Base-by-base conservation (phyloP, 805 yeast genomes). In the Starmera amethionina region DNA sequence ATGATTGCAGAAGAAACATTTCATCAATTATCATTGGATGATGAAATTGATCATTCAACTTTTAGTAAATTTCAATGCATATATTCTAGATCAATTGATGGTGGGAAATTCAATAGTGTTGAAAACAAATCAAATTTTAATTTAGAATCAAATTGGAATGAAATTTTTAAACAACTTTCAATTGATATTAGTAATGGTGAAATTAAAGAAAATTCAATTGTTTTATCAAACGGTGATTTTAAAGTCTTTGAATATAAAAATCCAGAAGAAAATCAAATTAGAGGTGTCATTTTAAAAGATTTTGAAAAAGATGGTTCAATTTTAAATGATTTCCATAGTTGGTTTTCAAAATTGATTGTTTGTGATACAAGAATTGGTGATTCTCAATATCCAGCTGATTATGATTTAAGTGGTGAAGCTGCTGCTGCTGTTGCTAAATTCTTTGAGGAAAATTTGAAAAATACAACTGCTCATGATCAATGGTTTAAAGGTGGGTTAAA, bases 401-500 rank as follows among this genome's bases (percentile, higher is more conserved):
- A 32, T 30, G 53, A 49, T 12, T 14, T 22, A 8, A 47, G 44
- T 11, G 36, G 40, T 30, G 36, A 48, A 6, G 51, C 54, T 36
- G 64, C 65, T 30, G 52, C 48, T 32, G 9, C 40, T 5, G 54
- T 67, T 46, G 59, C 76, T 14, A 62, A 66, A 12, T 63, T 59
- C 37, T 76, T 76, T 50, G 76, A 63, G n/a, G 46, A 50, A 0
- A 58, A 61, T 16, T 55, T 77, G 55, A 73, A 72, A 48, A 72
- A 75, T 47, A 63, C 72, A 3, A 65, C 69, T 6, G 48, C 47
- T 4, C 49, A 60, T 39, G 82, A 77, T 49, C 56, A 67, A 49
- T 76, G 82, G 82, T 61, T 60, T 10, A 45, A 49, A 8, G 65
- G 64, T 8, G 79, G 80, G 2, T 58, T 65, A 36, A 63, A 52